Conservation (phyloP, 192 early-diverging fungal genomes). For the Dispira simplex region DNA sequence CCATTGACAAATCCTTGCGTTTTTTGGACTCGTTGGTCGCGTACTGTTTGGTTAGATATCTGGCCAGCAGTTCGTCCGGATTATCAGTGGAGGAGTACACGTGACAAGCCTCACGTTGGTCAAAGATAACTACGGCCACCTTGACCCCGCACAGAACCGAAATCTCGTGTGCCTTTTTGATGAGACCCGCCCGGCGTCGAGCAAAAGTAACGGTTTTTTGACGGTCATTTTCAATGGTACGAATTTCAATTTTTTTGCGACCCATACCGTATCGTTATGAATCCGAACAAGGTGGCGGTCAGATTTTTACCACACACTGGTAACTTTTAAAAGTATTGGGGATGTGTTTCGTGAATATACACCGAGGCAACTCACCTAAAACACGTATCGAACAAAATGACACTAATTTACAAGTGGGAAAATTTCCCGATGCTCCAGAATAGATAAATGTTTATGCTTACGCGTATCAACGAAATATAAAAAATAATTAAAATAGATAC, state of each 20-base stretch:
- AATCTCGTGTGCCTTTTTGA: constrained; percentile 35
- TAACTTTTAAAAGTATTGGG: too few species aligned
- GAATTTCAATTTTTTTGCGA: constrained; percentile 18
- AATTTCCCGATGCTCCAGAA: too few species aligned
- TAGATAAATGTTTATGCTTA: too few species aligned
- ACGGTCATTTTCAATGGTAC: constrained; percentile 29
- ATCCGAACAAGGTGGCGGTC: too few species aligned
- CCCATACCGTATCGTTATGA: not conserved
- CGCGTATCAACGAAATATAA: too few species aligned
- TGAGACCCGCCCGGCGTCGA: constrained; percentile 27
- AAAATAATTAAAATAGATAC: too few species aligned
- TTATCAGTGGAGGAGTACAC: constrained; percentile 25
- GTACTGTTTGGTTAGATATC: constrained; percentile 32
- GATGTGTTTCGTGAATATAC: too few species aligned
- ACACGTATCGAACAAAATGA: too few species aligned
- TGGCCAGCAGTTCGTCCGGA: constrained; percentile 22
- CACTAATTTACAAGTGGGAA: too few species aligned
- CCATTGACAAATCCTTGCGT: constrained; percentile 19
- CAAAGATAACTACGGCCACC: constrained; percentile 29
- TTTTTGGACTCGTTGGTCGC: constrained; percentile 31
- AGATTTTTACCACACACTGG: too few species aligned
- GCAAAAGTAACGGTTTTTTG: constrained; percentile 30
- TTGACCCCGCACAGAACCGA: constrained; percentile 30
- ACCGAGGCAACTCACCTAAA: too few species aligned
- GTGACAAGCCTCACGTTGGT: constrained; percentile 31